Evolutionary conservation across 495 filamentous ascomycete genomes (phyloP).

Genomic region (Xylaria bambusicola): DNA sequence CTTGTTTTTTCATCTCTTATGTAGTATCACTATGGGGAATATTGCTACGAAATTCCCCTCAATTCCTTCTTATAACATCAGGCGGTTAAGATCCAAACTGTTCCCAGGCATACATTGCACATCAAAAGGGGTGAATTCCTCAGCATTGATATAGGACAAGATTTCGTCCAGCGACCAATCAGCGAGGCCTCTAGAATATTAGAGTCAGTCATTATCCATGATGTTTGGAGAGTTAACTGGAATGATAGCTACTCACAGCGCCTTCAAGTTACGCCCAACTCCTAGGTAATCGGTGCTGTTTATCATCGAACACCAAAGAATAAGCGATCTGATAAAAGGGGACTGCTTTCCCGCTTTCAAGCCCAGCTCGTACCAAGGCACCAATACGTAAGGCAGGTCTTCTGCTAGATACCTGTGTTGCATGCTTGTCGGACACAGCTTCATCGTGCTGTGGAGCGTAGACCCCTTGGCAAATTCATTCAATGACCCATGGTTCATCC

Average conservation of each 20-base stretch:
- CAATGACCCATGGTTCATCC: constrained; percentile 2
- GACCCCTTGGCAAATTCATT: constrained; percentile 11
- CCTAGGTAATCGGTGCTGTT: constrained; percentile 8
- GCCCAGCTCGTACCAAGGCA: constrained; percentile 17
- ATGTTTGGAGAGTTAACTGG: too few relatives aligned
- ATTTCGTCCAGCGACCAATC: constrained; percentile 2
- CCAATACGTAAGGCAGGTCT: constrained; percentile 14
- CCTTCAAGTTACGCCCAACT: constrained; percentile 4
- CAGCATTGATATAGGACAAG: neutral
- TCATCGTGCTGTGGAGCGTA: constrained; percentile 13
- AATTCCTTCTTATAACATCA: neutral
- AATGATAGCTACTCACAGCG: neutral
- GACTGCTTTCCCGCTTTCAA: constrained; percentile 11
- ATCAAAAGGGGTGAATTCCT: neutral
- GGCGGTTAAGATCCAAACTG: neutral
- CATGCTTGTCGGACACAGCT: constrained; percentile 12
- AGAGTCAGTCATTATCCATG: neutral
- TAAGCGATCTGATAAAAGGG: constrained; percentile 11
- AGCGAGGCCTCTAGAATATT: neutral
- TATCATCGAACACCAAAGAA: constrained; percentile 15
- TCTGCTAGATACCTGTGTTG: constrained; percentile 5
- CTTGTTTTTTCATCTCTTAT: too few relatives aligned
- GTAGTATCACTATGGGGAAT: too few relatives aligned
- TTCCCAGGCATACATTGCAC: neutral
- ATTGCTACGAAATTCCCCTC: too few relatives aligned